Base-by-base conservation (phyloP, 1,284 basidiomycete genomes). In the Ganoderma leucocontextum region DNA sequence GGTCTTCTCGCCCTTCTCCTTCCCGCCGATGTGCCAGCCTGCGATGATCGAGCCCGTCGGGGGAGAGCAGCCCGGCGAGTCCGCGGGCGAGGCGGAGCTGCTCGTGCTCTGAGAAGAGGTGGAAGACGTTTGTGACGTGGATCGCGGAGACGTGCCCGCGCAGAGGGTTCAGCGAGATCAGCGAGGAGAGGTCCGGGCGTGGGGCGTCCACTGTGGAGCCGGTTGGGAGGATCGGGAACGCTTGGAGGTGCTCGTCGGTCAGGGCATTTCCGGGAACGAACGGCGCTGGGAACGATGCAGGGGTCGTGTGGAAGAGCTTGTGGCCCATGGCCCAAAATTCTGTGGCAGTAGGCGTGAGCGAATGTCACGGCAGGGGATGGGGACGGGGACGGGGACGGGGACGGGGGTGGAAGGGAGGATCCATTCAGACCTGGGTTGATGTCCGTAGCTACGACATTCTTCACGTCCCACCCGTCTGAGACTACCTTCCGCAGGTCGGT, bases 91-190 rank as follows among this genome's bases (percentile, higher is more conserved):
- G 77, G 25, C 79, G 60, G 22, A 75, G 62, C 73, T 87, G 85
- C 13, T 77, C 66, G 12, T 79, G 79, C 69, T 84, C 79, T 44
- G 78, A 69, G 75, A 87, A 87, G n/a, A 86, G 78, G 70, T 86
- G 85, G 73, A 87, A 86, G 72, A 87, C 80, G 1, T 81, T 76
- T 6, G 82, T 82, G 2, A 81, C 78, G 71, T 84, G 81, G 49
- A 86, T 83, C 6, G 79, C 82, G 13, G 83, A 81, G 39, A 84
- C 72, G 68, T 81, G 80, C 9, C 82, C 82, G 47, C 80, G 81
- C 6, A 86, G 79, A 2, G 80, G 80, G 22, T 75, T 84, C 35
- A 86, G 77, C 9, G 78, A 78, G 1, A 73, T 79, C 19, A 85
- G 70, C 10, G 71, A 64, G 29, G 70, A 68, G 13, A 85, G 76